Evolutionary conservation across 257 asterid species (phyloP).

Genomic region (Solanum microdontum): DNA sequence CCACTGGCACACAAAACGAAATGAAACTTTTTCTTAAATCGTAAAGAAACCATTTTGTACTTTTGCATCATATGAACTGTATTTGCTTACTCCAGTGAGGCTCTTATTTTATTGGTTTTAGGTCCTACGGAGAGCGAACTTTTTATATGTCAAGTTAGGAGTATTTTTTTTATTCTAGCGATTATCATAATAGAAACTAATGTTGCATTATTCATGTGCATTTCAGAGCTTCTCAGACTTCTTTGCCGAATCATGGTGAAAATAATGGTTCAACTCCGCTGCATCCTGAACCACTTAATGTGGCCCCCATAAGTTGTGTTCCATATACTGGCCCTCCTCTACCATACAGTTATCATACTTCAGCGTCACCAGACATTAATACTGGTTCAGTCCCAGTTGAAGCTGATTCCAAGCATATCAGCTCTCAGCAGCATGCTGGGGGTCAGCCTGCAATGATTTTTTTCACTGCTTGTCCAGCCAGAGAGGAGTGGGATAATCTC

Average conservation of each 20-base stretch:
- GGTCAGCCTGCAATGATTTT: slow-evolving; percentile 32
- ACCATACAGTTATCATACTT: neutral
- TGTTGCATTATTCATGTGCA: neutral
- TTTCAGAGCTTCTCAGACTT: slow-evolving; percentile 17
- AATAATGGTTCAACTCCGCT: slow-evolving; percentile 14
- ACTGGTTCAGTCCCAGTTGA: slow-evolving; percentile 1
- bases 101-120: neutral
- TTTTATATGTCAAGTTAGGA: neutral
- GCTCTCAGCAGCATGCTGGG: neutral
- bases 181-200: neutral
- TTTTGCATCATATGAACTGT: neutral
- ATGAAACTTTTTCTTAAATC: neutral
- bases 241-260: slow-evolving; percentile 8
- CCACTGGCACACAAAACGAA: neutral
- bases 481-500: slow-evolving; percentile 28
- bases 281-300: slow-evolving; percentile 16
- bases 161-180: neutral
- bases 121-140: neutral
- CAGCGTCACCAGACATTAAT: neutral
- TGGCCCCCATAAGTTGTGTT: slow-evolving; percentile 22
- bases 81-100: neutral
- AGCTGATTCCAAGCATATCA: neutral
- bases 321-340: slow-evolving; percentile 25
- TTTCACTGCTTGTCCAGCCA: slow-evolving; percentile 17
- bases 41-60: neutral